Percentiles rank a stretch among this genome's conserved stretches.
phyloP scores from a whole-genome alignment of 306 rosid species.

The Comarum palustre region DNA sequence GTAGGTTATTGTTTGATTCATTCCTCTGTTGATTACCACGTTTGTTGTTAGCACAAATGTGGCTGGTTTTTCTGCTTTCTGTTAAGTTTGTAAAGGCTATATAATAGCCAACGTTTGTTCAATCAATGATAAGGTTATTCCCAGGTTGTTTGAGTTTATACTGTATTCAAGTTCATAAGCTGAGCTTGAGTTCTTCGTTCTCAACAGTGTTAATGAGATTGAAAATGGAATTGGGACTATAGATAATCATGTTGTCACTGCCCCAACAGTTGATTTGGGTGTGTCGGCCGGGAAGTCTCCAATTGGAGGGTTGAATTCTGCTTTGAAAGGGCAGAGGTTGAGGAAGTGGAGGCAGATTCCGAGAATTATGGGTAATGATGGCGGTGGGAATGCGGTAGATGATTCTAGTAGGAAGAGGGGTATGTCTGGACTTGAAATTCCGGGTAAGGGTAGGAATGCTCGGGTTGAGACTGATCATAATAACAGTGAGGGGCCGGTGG shows the following conservation, averaged over 20 bases:
- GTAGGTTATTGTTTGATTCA: no score
- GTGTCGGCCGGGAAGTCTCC: constrained; percentile 18
- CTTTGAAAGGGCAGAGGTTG: constrained; percentile 42
- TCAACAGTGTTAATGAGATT: constrained; percentile 35
- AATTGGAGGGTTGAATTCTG: constrained; percentile 25
- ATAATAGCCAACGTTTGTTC: no score
- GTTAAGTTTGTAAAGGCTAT: no score
- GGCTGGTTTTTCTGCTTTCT: no score
- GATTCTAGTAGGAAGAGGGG: constrained; percentile 68
- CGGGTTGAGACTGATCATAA: constrained; percentile 43
- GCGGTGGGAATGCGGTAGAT: constrained; percentile 22
- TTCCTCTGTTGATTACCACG: no score
- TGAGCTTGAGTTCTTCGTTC: no score
- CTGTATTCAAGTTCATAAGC: no score
- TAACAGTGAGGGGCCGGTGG: constrained; percentile 45
- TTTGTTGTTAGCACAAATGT: no score
- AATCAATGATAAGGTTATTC: no score
- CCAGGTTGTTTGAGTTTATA: no score
- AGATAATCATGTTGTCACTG: constrained; percentile 30
- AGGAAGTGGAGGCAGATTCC: constrained; percentile 56
- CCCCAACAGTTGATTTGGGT: constrained; percentile 28
- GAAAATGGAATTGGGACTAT: constrained; percentile 34
- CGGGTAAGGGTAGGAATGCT: constrained; percentile 34
- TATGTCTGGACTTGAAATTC: constrained; percentile 44
- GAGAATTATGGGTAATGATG: constrained; percentile 48